Percentiles rank a stretch among this genome's conserved stretches.
phyloP scores from a whole-genome alignment of 352 stramenopile genomes.

The Pythium rishiriense region DNA sequence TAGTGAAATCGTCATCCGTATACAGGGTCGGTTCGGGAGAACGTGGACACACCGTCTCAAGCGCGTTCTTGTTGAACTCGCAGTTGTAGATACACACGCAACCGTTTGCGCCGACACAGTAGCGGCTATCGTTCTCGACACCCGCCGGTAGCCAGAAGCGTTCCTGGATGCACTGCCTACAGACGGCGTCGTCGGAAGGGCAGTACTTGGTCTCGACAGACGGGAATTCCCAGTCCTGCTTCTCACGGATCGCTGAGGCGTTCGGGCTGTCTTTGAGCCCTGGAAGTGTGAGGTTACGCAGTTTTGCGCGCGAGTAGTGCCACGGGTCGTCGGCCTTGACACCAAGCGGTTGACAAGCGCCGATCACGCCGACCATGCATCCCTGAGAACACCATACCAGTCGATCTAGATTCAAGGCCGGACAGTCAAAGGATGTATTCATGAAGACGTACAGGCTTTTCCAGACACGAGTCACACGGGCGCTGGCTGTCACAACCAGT shows the following conservation, averaged over 20 bases:
- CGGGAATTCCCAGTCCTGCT: slow-evolving; percentile 15
- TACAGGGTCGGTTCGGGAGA: background rate
- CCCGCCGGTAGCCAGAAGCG: slow-evolving; percentile 2
- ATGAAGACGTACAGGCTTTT: slow-evolving; percentile 7
- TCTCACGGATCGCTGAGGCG: background rate
- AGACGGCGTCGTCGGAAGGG: slow-evolving; percentile 7
- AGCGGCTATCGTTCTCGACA: slow-evolving; percentile 12
- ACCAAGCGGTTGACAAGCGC: background rate
- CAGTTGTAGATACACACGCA: slow-evolving; percentile 23
- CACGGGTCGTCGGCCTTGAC: background rate
- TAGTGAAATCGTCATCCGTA: background rate
- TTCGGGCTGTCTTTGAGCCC: background rate
- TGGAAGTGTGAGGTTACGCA: background rate
- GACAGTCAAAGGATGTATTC: too few relatives aligned
- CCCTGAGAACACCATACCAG: too few relatives aligned
- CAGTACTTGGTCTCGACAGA: slow-evolving; percentile 8
- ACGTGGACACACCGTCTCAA: background rate
- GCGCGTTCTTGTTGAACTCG: slow-evolving; percentile 7
- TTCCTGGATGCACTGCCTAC: slow-evolving; percentile 7
- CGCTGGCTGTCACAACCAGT: slow-evolving; percentile 4
- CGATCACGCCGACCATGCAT: slow-evolving; percentile 5
- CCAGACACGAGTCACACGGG: slow-evolving; percentile 3
- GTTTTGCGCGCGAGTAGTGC: background rate
- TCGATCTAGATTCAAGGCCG: too few relatives aligned
- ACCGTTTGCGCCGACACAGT: slow-evolving; percentile 15